Evolutionary conservation across 805 yeast species (phyloP).

Genomic region (Lipomyces orientalis): DNA sequence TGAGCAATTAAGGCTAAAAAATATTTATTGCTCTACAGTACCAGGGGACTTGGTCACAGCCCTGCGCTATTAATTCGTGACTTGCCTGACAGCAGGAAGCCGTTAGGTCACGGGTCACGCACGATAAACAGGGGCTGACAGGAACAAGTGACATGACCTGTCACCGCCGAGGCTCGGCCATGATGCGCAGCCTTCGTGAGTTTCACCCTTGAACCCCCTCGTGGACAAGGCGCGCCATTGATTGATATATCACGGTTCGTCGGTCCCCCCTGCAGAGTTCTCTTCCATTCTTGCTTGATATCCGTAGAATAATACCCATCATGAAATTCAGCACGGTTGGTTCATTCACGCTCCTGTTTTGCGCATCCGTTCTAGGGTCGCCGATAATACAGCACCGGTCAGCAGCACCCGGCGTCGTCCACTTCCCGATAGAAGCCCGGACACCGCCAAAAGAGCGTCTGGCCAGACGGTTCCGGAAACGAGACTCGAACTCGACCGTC

Average conservation of each 20-base stretch:
- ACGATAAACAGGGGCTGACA: not conserved
- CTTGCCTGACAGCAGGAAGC: not conserved
- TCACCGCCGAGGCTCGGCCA: not conserved
- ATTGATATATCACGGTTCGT: not conserved
- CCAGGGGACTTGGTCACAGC: too few species aligned
- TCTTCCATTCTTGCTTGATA: not conserved
- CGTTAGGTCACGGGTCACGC: not conserved
- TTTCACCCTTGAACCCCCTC: not conserved
- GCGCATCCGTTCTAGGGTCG: not conserved
- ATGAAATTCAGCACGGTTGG: not conserved
- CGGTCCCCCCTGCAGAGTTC: not conserved
- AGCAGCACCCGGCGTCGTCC: conserved; percentile 1
- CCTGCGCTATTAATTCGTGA: not conserved
- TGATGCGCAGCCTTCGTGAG: not conserved
- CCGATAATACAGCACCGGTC: not conserved
- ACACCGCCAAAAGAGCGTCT: not conserved
- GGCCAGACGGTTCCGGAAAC: not conserved
- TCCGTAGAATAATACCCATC: not conserved
- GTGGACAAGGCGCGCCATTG: too few species aligned
- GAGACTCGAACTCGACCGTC: conserved; percentile 20
- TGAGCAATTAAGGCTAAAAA: too few species aligned
- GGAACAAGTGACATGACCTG: not conserved
- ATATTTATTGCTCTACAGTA: too few species aligned
- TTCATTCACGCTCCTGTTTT: not conserved
- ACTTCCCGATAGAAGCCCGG: conserved; percentile 2